Conservation (phyloP, 2,329 filamentous ascomycete genomes). For the Colletotrichum simmondsii region DNA sequence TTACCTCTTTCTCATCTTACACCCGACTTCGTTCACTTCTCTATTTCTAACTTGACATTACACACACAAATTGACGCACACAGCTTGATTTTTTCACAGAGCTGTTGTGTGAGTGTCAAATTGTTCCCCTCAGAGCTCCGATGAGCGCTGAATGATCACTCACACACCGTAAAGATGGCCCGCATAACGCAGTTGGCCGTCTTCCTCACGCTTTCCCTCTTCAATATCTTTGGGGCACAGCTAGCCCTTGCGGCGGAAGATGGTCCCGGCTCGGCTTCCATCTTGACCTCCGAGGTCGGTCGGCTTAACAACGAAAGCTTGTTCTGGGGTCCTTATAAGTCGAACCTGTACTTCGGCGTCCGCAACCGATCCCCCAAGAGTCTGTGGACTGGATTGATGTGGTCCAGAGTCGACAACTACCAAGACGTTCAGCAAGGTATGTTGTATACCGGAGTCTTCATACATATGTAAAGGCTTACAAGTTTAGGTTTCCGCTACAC, state of each 20-base stretch:
- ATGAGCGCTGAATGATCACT: constrained; percentile 24
- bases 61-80: constrained; percentile 1
- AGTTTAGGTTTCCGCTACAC: constrained; percentile 88
- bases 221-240: constrained; percentile 37
- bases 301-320: constrained; percentile 81
- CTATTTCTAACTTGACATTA: not conserved
- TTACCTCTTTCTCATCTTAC: constrained; percentile 1
- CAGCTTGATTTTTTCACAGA: not conserved
- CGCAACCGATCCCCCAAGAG: constrained; percentile 85
- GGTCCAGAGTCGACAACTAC: constrained; percentile 87
- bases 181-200: constrained; percentile 41
- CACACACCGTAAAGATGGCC: constrained; percentile 36
- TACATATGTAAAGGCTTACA: not conserved
- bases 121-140: constrained; percentile 17
- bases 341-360: constrained; percentile 94
- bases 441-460: constrained; percentile 39
- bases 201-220: constrained; percentile 38
- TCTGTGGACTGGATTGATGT: constrained; percentile 85
- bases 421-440: constrained; percentile 79
- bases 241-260: constrained; percentile 32
- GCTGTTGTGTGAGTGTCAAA: constrained; percentile 21
- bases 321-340: constrained; percentile 94
- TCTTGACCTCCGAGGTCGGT: constrained; percentile 60
- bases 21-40: not conserved
- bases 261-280: constrained; percentile 39